Evolutionary conservation across 2,329 filamentous ascomycete genomes (phyloP).

Genomic region (Cephalotrichum gorgonifer): DNA sequence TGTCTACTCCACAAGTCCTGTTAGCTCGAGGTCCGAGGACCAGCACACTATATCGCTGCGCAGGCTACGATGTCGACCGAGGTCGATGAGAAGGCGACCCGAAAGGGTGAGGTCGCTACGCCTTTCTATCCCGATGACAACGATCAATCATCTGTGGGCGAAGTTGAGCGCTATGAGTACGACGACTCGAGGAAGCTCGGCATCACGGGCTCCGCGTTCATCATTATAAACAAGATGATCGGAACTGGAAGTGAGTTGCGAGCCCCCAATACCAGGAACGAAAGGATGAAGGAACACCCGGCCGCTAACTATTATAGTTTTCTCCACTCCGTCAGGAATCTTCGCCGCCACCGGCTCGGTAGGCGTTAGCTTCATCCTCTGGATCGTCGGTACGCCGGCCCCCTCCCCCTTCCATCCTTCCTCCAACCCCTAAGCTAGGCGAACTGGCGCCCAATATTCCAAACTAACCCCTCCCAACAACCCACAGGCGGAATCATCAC

Average conservation of each 20-base stretch:
- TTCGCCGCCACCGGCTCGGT: conserved; percentile 42
- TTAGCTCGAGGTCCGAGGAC: background rate
- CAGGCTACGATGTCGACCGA: background rate
- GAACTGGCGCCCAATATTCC: background rate
- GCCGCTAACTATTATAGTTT: conserved; percentile 23
- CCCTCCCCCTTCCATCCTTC: background rate
- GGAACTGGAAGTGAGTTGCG: conserved; percentile 40
- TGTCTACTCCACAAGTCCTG: background rate
- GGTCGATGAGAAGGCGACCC: background rate
- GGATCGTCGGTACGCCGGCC: conserved; percentile 11
- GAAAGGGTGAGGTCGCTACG: background rate
- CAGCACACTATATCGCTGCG: too few relatives aligned
- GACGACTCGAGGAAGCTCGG: conserved; percentile 38
- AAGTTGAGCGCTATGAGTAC: conserved; percentile 21
- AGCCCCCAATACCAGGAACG: background rate
- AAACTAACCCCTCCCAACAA: background rate
- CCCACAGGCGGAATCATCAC: conserved; percentile 37
- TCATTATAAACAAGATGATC: conserved; percentile 50
- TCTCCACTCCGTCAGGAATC: conserved; percentile 43
- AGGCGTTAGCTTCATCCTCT: conserved; percentile 17
- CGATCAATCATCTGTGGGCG: conserved; percentile 1
- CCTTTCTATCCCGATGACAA: background rate
- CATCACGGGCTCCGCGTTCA: conserved; percentile 38
- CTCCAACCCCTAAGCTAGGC: background rate
- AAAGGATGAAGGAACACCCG: conserved; percentile 3